Conservation (phyloP, 1,284 basidiomycete genomes). For the Pterulicium gracile region DNA sequence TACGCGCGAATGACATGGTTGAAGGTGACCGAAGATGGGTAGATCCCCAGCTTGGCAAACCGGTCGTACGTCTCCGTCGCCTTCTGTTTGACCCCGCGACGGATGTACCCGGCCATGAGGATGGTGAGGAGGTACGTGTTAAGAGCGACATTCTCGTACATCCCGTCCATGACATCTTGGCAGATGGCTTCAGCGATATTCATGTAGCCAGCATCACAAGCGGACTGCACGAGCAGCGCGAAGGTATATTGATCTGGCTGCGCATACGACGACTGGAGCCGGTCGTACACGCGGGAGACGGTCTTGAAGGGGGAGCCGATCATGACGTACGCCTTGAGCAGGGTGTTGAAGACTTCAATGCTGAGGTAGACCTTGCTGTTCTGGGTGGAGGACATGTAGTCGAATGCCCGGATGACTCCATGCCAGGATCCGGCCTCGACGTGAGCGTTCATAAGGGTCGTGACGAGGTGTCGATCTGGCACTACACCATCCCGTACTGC, state of each 20-base stretch:
- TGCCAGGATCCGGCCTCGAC: conserved; percentile 77
- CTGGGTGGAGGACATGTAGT: conserved; percentile 44
- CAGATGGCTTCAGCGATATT: conserved; percentile 60
- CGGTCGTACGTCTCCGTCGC: conserved; percentile 69
- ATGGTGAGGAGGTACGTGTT: conserved; percentile 72
- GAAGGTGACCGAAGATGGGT: conserved; percentile 67
- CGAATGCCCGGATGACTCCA: conserved; percentile 62
- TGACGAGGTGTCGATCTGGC: conserved; percentile 57
- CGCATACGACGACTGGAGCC: conserved; percentile 37
- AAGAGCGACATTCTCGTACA: conserved; percentile 26
- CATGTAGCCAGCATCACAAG: conserved; percentile 69
- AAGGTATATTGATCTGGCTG: conserved; percentile 62
- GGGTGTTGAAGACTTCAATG: conserved; percentile 62
- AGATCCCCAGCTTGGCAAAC: conserved; percentile 60
- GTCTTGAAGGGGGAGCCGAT: conserved; percentile 68
- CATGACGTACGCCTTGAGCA: conserved; percentile 81
- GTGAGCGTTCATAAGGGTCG: conserved; percentile 75
- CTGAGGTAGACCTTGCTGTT: conserved; percentile 28
- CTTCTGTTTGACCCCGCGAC: conserved; percentile 36
- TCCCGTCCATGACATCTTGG: conserved; percentile 46
- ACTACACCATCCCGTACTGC: conserved; percentile 50
- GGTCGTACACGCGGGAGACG: conserved; percentile 57
- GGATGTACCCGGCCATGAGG: conserved; percentile 74
- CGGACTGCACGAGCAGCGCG: conserved; percentile 73
- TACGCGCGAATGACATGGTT: conserved; percentile 60